Conservation (phyloP, 768 basidiomycete species). For the Nidularia sp. region DNA sequence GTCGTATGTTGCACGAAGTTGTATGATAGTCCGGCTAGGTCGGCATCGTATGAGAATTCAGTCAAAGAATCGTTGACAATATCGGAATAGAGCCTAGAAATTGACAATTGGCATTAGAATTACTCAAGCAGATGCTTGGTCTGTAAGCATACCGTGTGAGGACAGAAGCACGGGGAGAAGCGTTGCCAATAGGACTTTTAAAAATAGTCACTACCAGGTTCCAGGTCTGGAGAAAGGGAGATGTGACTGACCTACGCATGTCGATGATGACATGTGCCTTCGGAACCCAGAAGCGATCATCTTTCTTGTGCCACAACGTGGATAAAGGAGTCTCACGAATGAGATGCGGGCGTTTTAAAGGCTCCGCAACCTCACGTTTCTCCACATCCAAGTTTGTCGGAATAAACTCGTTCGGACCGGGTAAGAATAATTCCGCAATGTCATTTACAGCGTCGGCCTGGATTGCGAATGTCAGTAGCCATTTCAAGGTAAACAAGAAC, state of each 20-base stretch:
- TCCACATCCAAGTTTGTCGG: slow-evolving; percentile 83
- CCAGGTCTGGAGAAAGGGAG: neutral
- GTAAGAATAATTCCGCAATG: slow-evolving; percentile 69
- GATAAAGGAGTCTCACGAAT: slow-evolving; percentile 69
- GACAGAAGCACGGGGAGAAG: slow-evolving; percentile 66
- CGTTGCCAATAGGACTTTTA: slow-evolving; percentile 51
- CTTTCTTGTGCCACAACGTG: slow-evolving; percentile 94
- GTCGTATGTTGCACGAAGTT: slow-evolving; percentile 56
- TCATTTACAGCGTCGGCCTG: slow-evolving; percentile 65
- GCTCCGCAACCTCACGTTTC: slow-evolving; percentile 67
- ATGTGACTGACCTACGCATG: slow-evolving; percentile 56
- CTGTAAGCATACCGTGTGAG: slow-evolving; percentile 55
- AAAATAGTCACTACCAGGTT: neutral
- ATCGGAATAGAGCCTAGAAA: slow-evolving; percentile 68
- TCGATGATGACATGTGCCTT: slow-evolving; percentile 77
- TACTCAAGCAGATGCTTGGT: neutral
- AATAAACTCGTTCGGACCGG: slow-evolving; percentile 86
- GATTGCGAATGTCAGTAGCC: neutral
- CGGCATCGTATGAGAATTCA: slow-evolving; percentile 91
- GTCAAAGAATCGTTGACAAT: slow-evolving; percentile 85
- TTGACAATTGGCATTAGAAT: neutral
- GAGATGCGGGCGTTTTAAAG: slow-evolving; percentile 68
- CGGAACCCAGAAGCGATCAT: slow-evolving; percentile 95
- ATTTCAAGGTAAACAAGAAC: slow-evolving; percentile 2
- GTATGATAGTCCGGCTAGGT: slow-evolving; percentile 84